phyloP scores from a whole-genome alignment of 495 filamentous ascomycete species.

The Tuber brumale region DNA sequence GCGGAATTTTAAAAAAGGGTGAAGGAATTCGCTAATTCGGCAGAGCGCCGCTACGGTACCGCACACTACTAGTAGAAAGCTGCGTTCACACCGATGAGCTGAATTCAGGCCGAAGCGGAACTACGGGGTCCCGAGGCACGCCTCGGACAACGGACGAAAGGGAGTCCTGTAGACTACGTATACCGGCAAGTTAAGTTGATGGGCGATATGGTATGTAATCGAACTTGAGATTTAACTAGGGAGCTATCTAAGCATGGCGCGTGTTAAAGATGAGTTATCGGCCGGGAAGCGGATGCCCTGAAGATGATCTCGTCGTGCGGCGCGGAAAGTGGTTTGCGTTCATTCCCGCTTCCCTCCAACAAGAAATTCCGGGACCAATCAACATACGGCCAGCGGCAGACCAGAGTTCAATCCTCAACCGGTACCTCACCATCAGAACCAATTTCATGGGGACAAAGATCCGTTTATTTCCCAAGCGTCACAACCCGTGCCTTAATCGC shows the following conservation, averaged over 20 bases:
- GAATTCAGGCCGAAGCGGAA: not conserved
- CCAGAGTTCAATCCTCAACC: not conserved
- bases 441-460: not conserved
- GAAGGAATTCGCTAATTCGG: not conserved
- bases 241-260: not conserved
- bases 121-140: not conserved
- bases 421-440: not conserved
- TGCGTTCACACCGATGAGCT: not conserved
- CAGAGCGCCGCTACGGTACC: not conserved
- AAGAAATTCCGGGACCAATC: not conserved
- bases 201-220: not conserved
- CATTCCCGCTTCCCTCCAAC: not conserved
- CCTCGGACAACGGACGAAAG: not conserved
- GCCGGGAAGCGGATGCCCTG: not conserved
- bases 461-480: not conserved
- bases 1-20: not conserved
- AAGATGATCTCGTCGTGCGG: not conserved
- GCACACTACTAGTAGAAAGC: not conserved
- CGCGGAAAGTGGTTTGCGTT: not conserved
- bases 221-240: not conserved
- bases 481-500: not conserved
- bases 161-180: too few species aligned
- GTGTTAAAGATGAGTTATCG: not conserved
- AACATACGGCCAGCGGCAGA: not conserved
- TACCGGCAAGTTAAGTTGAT: not conserved